phyloP scores from a whole-genome alignment of 1,284 basidiomycete genomes.

The Peniophora sp. region DNA sequence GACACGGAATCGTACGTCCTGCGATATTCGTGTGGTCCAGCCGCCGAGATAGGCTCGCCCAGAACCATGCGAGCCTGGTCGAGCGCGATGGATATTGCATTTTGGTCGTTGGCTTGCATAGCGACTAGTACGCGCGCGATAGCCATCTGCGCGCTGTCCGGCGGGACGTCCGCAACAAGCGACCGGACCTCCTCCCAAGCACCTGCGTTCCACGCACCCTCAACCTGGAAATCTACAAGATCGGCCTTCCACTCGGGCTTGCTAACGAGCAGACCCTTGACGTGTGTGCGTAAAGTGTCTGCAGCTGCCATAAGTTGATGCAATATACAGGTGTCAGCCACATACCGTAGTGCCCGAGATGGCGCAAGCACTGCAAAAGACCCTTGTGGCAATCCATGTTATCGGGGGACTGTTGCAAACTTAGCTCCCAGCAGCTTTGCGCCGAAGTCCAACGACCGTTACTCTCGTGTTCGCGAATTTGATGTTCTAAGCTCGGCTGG shows the following conservation, averaged over 20 bases:
- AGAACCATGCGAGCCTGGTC: slow-evolving; percentile 67
- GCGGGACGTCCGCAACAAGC: slow-evolving; percentile 44
- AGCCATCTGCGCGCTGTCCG: slow-evolving; percentile 57
- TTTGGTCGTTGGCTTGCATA: slow-evolving; percentile 51
- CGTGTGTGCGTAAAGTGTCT: slow-evolving; percentile 96
- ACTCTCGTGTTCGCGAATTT: slow-evolving; percentile 97
- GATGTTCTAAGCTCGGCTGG: slow-evolving; percentile 89
- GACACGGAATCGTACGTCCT: slow-evolving; percentile 84
- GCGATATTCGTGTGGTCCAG: slow-evolving; percentile 75
- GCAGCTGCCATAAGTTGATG: slow-evolving; percentile 3
- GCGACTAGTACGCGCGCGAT: slow-evolving; percentile 82
- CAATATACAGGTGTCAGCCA: slow-evolving; percentile 1
- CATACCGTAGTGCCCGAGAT: slow-evolving; percentile 95
- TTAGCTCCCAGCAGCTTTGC: slow-evolving; percentile 99
- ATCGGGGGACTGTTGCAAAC: slow-evolving; percentile 85
- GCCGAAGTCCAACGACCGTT: slow-evolving; percentile 97
- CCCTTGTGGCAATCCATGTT: slow-evolving; percentile 88
- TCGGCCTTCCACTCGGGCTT: slow-evolving; percentile 80
- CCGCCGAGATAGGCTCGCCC: slow-evolving; percentile 77
- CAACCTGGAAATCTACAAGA: slow-evolving; percentile 82
- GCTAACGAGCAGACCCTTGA: slow-evolving; percentile 82
- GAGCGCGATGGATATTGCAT: slow-evolving; percentile 44
- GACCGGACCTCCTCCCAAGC: slow-evolving; percentile 82
- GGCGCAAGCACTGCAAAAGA: slow-evolving; percentile 84
- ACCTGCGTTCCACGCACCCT: slow-evolving; percentile 93